A percentile compares a stretch with the other conserved stretches of the same genome.
phyloP scores from a whole-genome alignment of 2,329 filamentous ascomycete species.

The Incumbomyces lentus region DNA sequence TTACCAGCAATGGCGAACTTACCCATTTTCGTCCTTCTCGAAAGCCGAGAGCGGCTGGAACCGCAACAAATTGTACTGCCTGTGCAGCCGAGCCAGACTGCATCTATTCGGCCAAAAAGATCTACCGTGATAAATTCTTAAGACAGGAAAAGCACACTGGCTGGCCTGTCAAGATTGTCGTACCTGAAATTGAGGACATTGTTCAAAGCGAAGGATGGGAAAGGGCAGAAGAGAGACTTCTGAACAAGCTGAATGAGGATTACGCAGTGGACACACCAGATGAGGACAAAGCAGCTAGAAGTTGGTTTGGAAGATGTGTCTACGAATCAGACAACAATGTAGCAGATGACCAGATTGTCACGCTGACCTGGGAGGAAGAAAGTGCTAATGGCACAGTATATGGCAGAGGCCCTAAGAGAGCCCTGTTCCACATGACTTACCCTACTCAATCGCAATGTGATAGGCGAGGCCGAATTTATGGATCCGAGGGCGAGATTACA shows the following conservation, averaged over 20 bases:
- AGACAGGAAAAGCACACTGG: conserved; percentile 50
- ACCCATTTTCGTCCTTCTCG: conserved; percentile 66
- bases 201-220: conserved; percentile 36
- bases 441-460: conserved; percentile 81
- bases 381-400: conserved; percentile 15
- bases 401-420: conserved; percentile 63
- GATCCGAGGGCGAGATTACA: conserved; percentile 71
- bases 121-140: conserved; percentile 65
- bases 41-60: conserved; percentile 65
- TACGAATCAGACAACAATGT: conserved; percentile 91
- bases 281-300: conserved; percentile 37
- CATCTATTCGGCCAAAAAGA: conserved; percentile 72
- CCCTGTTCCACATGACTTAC: conserved; percentile 87
- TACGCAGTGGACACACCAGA: conserved; percentile 48
- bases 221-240: conserved; percentile 42
- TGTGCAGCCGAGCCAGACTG: conserved; percentile 68
- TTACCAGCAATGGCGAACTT: conserved; percentile 67
- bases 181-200: conserved; percentile 80
- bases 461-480: conserved; percentile 75
- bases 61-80: conserved; percentile 75
- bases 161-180: conserved; percentile 85
- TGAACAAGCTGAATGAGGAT: conserved; percentile 42
- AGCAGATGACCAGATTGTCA: conserved; percentile 84
- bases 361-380: conserved; percentile 76
- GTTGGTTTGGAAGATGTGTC: conserved; percentile 89